Evolutionary conservation across 768 basidiomycete species (phyloP), one percentile per base, ranked within the genome.

Genomic region (Suillus subalutaceus): DNA sequence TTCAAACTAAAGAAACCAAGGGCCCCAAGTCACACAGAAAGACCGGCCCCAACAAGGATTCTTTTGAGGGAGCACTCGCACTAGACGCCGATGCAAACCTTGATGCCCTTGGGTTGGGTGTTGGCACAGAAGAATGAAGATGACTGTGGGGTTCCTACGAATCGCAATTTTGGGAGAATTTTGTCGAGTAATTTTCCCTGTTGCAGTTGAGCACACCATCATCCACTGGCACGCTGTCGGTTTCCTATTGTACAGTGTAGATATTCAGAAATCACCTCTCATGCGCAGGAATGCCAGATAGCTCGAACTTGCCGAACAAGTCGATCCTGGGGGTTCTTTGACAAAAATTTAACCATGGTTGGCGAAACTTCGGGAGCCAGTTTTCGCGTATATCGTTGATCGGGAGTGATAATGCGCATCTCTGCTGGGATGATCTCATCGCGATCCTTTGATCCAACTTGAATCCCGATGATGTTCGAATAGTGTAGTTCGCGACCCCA

Each of bases 1-100:
- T 73, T 13, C 80, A 84, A 60, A 77, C 77, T 7, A 76, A 81
- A 65, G 77, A 78, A 50, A 86, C 83, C 0, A 81, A 78, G 23
- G 84, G 84, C 7, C 76, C 83, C 40, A 85, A 85, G 58, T 77
- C 77, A 0, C 64, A 40, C 43, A 70, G 69, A 43, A 76, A 68
- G 65, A 59, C 63, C 15, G 66, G 62, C 37, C 40, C 79, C 80
- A 23, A 75, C 78, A 67, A 75, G 73, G 48, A 53, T 26, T 38
- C 26, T 52, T 63, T 56, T n/a, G 26, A 85, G 77, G 69, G 79
- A 26, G 23, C 15, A 79, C 65, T 43, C 20, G 6, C 26, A 16
- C 26, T 26, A 30, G 55, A 64, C 4, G 63, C 35, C 4, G 63
- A 65, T 15, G 48, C n/a, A 2, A 63, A 40, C 8, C 38, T 30